Conservation (phyloP, 1,284 basidiomycete species). For the Baeospora myosura region DNA sequence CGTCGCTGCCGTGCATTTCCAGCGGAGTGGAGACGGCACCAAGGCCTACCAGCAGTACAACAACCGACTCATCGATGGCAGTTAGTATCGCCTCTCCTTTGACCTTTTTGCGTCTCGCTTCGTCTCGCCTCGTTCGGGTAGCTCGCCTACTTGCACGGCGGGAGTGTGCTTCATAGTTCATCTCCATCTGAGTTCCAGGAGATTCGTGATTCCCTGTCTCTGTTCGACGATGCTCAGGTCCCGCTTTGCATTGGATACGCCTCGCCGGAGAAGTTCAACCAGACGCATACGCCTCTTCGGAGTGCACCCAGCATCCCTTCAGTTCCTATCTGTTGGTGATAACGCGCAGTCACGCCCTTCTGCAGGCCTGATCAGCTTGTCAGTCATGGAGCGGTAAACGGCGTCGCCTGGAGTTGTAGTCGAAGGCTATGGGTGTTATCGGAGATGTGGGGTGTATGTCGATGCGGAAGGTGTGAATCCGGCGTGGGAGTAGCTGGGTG, state of each 20-base stretch:
- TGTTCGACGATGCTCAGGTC: too few relatives aligned
- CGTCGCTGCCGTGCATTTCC: constrained; percentile 82
- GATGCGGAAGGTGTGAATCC: too few relatives aligned
- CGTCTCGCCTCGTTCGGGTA: constrained; percentile 25
- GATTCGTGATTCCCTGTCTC: constrained; percentile 33
- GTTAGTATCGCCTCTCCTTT: constrained; percentile 79
- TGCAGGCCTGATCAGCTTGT: constrained; percentile 36
- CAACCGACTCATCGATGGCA: constrained; percentile 98
- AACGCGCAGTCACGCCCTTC: constrained; percentile 10
- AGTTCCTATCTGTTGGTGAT: too few relatives aligned
- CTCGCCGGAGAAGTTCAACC: too few relatives aligned
- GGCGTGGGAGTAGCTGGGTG: too few relatives aligned
- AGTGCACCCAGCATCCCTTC: constrained; percentile 7
- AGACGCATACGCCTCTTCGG: too few relatives aligned
- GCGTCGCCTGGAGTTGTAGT: too few relatives aligned
- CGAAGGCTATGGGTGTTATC: too few relatives aligned
- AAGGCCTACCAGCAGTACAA: constrained; percentile 94
- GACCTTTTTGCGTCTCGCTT: constrained; percentile 19
- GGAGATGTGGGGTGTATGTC: too few relatives aligned
- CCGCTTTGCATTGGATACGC: too few relatives aligned
- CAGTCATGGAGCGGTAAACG: not conserved
- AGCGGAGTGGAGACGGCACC: constrained; percentile 81
- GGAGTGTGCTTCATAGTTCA: constrained; percentile 11
- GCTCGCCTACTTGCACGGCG: constrained; percentile 16
- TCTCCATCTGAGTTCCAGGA: constrained; percentile 26